Conservation (phyloP, 1,284 basidiomycete species). For the Rhodotorula sp. region DNA sequence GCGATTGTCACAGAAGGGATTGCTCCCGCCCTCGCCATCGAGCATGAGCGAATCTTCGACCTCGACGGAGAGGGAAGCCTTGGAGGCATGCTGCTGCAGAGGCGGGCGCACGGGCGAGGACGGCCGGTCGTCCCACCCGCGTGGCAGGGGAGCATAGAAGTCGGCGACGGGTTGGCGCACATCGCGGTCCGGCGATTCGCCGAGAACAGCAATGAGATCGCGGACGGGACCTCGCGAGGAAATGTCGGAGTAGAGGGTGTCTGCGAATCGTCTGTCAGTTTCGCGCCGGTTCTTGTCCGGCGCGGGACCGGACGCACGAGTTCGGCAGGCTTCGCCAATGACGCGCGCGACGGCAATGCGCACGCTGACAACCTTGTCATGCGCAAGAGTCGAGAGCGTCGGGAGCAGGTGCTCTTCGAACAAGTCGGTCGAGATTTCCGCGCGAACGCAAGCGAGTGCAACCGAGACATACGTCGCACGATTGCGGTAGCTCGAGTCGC, state of each 20-base stretch:
- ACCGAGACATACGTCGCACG: slow-evolving; percentile 24
- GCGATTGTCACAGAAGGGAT: not conserved
- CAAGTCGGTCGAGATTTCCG: slow-evolving; percentile 46
- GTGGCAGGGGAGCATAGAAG: slow-evolving; percentile 2
- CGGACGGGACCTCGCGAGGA: slow-evolving; percentile 44
- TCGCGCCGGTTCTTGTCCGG: too few relatives aligned
- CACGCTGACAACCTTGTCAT: slow-evolving; percentile 79
- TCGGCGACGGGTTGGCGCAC: slow-evolving; percentile 43
- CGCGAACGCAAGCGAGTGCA: slow-evolving; percentile 47
- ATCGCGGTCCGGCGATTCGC: slow-evolving; percentile 42
- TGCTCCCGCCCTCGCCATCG: too few relatives aligned
- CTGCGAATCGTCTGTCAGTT: not conserved
- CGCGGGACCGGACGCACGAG: slow-evolving; percentile 25
- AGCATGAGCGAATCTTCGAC: not conserved
- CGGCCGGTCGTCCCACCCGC: not conserved
- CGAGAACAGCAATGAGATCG: slow-evolving; percentile 43
- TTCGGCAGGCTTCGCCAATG: slow-evolving; percentile 61
- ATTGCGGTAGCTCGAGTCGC: slow-evolving; percentile 28
- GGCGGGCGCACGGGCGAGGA: not conserved
- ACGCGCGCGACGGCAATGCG: slow-evolving; percentile 79
- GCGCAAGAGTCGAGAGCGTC: slow-evolving; percentile 61
- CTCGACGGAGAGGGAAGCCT: not conserved
- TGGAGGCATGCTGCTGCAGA: not conserved
- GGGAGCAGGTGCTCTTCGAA: slow-evolving; percentile 65
- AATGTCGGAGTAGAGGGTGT: slow-evolving; percentile 45